phyloP scores from a whole-genome alignment of 495 filamentous ascomycete genomes.

The Penicillium subrubescens region DNA sequence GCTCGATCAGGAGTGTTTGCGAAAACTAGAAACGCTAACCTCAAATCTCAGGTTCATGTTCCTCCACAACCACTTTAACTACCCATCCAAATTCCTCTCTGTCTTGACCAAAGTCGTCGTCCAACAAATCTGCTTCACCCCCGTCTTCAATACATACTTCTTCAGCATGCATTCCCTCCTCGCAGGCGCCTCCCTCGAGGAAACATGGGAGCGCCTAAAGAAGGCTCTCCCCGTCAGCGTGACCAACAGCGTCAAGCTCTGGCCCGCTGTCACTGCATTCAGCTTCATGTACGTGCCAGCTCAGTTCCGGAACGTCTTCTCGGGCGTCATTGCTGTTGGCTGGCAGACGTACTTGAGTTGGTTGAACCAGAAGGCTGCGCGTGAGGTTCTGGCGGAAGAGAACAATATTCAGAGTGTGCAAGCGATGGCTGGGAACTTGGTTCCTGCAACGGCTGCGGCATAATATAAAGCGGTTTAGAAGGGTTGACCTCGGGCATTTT shows the following conservation, averaged over 20 bases:
- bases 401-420: conserved; percentile 4
- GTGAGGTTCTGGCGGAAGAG: conserved; percentile 40
- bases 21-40: conserved; percentile 5
- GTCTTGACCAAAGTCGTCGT: conserved; percentile 75
- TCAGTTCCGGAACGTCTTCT: conserved; percentile 78
- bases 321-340: conserved; percentile 74
- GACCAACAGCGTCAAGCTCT: conserved; percentile 81
- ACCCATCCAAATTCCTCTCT: conserved; percentile 66
- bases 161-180: conserved; percentile 79
- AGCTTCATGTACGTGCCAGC: conserved; percentile 81
- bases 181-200: conserved; percentile 57
- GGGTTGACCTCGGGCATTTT: background rate
- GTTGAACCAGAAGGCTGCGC: conserved; percentile 75
- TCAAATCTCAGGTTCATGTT: conserved; percentile 69
- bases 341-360: conserved; percentile 92
- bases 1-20: background rate
- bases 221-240: conserved; percentile 76
- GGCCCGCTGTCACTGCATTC: conserved; percentile 87
- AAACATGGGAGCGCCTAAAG: conserved; percentile 69
- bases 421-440: conserved; percentile 10
- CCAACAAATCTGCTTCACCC: conserved; percentile 82
- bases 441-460: conserved; percentile 29
- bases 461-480: conserved; percentile 9
- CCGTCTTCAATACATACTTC: conserved; percentile 89
- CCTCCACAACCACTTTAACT: conserved; percentile 80